Evolutionary conservation across 1,284 basidiomycete genomes (phyloP).

Genomic region (Erythrobasidium hasegawianum): DNA sequence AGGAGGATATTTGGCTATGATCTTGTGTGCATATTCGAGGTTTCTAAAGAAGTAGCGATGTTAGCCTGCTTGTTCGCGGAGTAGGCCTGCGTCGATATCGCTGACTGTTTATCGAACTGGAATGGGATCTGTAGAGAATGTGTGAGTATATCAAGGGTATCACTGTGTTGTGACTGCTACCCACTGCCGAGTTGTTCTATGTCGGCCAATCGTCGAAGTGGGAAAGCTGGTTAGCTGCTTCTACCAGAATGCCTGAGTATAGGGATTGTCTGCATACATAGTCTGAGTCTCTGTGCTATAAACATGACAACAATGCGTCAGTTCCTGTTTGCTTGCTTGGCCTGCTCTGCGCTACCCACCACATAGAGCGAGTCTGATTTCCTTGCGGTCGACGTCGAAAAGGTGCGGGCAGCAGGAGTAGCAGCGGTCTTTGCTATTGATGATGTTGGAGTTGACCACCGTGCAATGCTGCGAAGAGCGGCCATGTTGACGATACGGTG

Average conservation of each 20-base stretch:
- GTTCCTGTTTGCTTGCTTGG: not conserved
- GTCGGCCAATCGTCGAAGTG: not conserved
- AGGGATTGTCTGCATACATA: constrained; percentile 10
- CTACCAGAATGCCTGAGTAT: not conserved
- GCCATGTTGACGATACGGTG: not conserved
- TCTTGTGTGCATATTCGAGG: constrained; percentile 76
- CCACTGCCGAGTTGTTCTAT: constrained; percentile 33
- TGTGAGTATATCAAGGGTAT: not conserved
- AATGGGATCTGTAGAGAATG: constrained; percentile 71
- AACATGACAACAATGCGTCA: not conserved
- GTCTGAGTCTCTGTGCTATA: constrained; percentile 23
- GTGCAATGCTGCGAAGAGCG: not conserved
- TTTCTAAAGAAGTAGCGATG: constrained; percentile 54
- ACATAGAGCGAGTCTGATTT: constrained; percentile 16
- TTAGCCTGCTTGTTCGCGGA: constrained; percentile 49
- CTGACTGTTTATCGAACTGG: constrained; percentile 59
- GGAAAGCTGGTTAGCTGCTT: not conserved
- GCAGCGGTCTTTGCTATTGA: not conserved
- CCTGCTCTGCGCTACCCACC: not conserved
- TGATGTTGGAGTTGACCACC: not conserved
- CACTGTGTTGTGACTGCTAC: not conserved
- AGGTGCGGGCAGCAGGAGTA: not conserved
- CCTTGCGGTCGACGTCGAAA: constrained; percentile 3
- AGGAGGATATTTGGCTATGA: constrained; percentile 86
- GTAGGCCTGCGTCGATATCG: not conserved